Conservation (phyloP, 164 flowering plant species). For the Brasenia schreberi region DNA sequence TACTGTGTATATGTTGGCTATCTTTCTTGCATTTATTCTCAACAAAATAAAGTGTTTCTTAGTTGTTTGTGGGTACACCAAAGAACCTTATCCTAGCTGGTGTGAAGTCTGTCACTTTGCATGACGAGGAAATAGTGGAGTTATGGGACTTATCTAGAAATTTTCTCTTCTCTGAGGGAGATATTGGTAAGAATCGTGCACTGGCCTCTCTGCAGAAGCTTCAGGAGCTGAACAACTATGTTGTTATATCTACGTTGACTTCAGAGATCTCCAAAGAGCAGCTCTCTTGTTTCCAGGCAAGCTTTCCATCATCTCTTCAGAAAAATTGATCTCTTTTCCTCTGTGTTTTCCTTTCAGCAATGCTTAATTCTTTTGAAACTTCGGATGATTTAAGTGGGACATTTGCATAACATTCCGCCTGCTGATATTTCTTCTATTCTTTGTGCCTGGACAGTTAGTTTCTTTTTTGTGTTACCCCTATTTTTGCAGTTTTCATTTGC, state of each 20-base stretch:
- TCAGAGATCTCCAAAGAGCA: slow-evolving; percentile 40
- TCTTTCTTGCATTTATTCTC: too few relatives aligned
- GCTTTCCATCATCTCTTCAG: too few relatives aligned
- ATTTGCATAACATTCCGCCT: too few relatives aligned
- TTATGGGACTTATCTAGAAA: slow-evolving; percentile 83
- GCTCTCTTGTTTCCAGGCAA: slow-evolving; percentile 67
- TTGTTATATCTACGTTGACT: slow-evolving; percentile 40
- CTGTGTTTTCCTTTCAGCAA: too few relatives aligned
- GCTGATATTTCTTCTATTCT: too few relatives aligned
- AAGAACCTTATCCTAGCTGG: slow-evolving; percentile 87
- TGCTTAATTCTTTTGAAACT: too few relatives aligned
- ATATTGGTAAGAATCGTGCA: slow-evolving; percentile 72
- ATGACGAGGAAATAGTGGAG: slow-evolving; percentile 67
- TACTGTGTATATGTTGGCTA: too few relatives aligned
- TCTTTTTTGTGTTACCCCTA: too few relatives aligned
- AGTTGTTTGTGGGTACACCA: slow-evolving; percentile 33
- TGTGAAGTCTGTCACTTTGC: slow-evolving; percentile 81
- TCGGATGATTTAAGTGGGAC: too few relatives aligned
- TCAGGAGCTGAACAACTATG: slow-evolving; percentile 78
- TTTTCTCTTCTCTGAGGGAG: slow-evolving; percentile 59
- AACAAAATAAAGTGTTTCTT: background rate
- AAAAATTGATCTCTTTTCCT: too few relatives aligned
- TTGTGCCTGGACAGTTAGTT: too few relatives aligned
- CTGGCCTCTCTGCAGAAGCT: slow-evolving; percentile 68
- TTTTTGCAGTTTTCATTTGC: too few relatives aligned